Evolutionary conservation across 1,139 yeast species (phyloP), one percentile per base, ranked within the genome.

Genomic region (Geotrichum europaeum): DNA sequence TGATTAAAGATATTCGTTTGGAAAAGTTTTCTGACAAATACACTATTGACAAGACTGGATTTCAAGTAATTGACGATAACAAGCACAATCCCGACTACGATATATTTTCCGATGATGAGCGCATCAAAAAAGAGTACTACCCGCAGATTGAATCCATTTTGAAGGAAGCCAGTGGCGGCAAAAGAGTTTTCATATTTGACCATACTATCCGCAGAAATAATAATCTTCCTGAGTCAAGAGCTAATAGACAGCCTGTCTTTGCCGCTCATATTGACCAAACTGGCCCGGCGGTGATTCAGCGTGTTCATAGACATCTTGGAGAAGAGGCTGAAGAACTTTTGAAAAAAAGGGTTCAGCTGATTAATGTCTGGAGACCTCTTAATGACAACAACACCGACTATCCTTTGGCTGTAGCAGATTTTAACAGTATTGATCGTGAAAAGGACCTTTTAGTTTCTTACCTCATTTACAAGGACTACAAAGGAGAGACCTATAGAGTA

Each of bases 301-400:
- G 71, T 4, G 69, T 68, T 13, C 62, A 62, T 12, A 24, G 62
- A 30, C 70, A 68, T 57, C 49, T 66, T 30, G 69, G 67, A 4
- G 60, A 55, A 13, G 68, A 66, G 3, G 63, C 61, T 7, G 66
- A 67, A 54, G 57, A 49, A 60, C 65, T 28, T 52, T 66, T 32
- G 49, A 62, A 54, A 57, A 59, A 43, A 63, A 22, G 70, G 24
- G 64, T 65, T 49, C 70, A 66, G 58, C 62, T 68, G 24, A 61
- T 68, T 59, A 68, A 68, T 55, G 66, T 67, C 56, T 68, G 71
- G 71, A 62, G 70, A 34, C 71, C 71, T 13, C 54, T 68, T 10
- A 56, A 60, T 28, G 63, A 65, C 30, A 62, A 66, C 50, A 64
- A 63, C 28, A 60, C 62, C 20, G 68, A 67, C 49, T 55, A 49